Base-by-base conservation (phyloP, 805 yeast species). In the Candida bentonensis region DNA sequence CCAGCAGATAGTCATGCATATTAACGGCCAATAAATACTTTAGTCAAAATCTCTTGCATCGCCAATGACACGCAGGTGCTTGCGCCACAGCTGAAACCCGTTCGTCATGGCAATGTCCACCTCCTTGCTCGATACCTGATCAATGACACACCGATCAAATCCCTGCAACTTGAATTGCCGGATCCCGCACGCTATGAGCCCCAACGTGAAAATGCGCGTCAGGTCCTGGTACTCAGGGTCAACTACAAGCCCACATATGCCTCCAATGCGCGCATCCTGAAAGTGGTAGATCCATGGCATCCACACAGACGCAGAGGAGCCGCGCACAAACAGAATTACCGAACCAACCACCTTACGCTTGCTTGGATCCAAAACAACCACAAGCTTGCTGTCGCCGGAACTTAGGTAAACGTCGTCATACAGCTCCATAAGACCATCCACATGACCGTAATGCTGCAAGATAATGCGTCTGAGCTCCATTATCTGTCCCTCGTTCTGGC, bases 181-280 rank as follows among this genome's bases (percentile, higher is more conserved):
- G 15, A 73, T 68, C 4, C 70, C 76, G 43, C 79, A 70, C 49
- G 79, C 75, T 7, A 76, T 70, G 46, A 76, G 65, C 0, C 82
- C 82, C 49, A 70, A 64, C 46, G 67, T 71, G 58, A 76, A 71
- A 2, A 75, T 73, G 44, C 72, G 74, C 4, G 71, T 67, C 51
- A 76, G 64, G 48, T 71, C 73, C 22, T 70, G 67, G 53, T 73
- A 73, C 40, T 43, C 43, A 17, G 74, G 73, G 49, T 74, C 79
- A 22, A 74, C 70, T 23, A 75, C 65, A 1, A 76, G 66, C 3
- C 76, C 77, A 13, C 74, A 61, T 9, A 76, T 60, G 1, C 76
- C 77, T 4, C 78, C 78, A n/a, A 71, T 59, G 28, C 52, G 49
- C 11, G 58, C 58, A 33, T 45, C 54, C 21, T 49, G 51, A 22